Evolutionary conservation across 2,329 filamentous ascomycete species (phyloP).

Genomic region (Pseudocercospora ulei): DNA sequence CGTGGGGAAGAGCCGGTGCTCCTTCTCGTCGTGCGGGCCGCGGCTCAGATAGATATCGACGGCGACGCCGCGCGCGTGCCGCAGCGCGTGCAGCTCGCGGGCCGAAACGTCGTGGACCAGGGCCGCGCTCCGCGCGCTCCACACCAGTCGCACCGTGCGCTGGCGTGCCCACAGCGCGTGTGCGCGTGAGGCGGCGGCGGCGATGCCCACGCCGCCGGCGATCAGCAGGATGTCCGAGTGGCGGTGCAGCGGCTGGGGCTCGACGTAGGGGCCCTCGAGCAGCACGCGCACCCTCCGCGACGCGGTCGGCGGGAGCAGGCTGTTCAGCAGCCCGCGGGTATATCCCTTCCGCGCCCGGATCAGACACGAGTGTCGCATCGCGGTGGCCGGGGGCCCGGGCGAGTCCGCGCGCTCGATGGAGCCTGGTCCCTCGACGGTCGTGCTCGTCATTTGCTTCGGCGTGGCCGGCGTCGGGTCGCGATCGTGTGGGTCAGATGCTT

Average conservation of each 20-base stretch:
- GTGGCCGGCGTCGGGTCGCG: background rate
- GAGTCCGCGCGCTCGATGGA: background rate
- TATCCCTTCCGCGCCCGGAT: slow-evolving; percentile 46
- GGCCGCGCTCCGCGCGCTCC: slow-evolving; percentile 3
- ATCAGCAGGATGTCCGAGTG: slow-evolving; percentile 3
- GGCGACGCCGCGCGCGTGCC: background rate
- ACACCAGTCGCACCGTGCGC: slow-evolving; percentile 7
- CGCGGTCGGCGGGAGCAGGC: background rate
- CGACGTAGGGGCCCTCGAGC: slow-evolving; percentile 14
- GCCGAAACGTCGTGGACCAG: slow-evolving; percentile 5
- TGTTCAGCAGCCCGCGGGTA: slow-evolving; percentile 39
- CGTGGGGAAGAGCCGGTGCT: background rate
- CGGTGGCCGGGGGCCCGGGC: background rate
- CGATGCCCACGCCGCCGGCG: slow-evolving; percentile 12
- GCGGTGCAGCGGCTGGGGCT: background rate
- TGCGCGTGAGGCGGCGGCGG: slow-evolving; percentile 6
- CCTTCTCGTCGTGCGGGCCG: background rate
- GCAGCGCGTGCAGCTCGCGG: slow-evolving; percentile 6
- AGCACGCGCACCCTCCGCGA: slow-evolving; percentile 7
- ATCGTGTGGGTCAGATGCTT: background rate
- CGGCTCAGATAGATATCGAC: slow-evolving; percentile 1
- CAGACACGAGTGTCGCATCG: slow-evolving; percentile 38
- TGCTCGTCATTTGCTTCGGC: background rate
- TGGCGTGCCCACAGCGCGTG: background rate
- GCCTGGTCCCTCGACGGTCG: slow-evolving; percentile 12